phyloP scores from a whole-genome alignment of 495 filamentous ascomycete species.

The Penicillium chermesinum region DNA sequence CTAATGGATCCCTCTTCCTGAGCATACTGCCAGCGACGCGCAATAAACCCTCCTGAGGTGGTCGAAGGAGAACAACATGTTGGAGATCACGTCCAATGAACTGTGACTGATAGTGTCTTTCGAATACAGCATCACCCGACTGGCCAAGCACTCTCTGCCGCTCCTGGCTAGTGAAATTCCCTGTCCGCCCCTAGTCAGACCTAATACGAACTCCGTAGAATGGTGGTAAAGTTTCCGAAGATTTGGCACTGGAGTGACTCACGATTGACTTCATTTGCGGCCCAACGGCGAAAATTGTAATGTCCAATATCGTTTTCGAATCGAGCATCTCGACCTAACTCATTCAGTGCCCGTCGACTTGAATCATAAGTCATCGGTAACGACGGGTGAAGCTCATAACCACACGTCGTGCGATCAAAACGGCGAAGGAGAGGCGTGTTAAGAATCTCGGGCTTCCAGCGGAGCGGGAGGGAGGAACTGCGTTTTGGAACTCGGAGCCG shows the following conservation, averaged over 20 bases:
- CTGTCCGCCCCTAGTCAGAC: constrained; percentile 3
- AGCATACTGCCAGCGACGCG: constrained; percentile 18
- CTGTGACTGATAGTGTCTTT: constrained; percentile 28
- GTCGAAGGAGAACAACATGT: constrained; percentile 25
- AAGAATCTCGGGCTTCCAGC: constrained; percentile 24
- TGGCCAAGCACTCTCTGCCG: constrained; percentile 26
- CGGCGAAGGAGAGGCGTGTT: constrained; percentile 22
- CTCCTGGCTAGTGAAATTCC: constrained; percentile 29
- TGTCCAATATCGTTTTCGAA: constrained; percentile 31
- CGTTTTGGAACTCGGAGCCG: constrained; percentile 22
- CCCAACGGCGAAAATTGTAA: constrained; percentile 28
- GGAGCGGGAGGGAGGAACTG: constrained; percentile 18
- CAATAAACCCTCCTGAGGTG: constrained; percentile 19
- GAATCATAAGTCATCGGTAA: constrained; percentile 22
- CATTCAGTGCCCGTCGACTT: constrained; percentile 12
- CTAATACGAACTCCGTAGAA: neutral
- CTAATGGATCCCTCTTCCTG: constrained; percentile 21
- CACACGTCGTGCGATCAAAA: constrained; percentile 14
- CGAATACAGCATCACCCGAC: constrained; percentile 24
- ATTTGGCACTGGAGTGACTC: constrained; percentile 6
- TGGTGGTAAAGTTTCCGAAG: neutral
- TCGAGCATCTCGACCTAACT: constrained; percentile 19
- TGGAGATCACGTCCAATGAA: constrained; percentile 25
- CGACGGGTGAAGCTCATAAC: constrained; percentile 22
- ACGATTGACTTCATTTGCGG: constrained; percentile 32